A percentile compares a stretch with the other conserved stretches of the same genome.
Conservation (phyloP, 2,329 filamentous ascomycete genomes). For the Fusarium illudens region DNA sequence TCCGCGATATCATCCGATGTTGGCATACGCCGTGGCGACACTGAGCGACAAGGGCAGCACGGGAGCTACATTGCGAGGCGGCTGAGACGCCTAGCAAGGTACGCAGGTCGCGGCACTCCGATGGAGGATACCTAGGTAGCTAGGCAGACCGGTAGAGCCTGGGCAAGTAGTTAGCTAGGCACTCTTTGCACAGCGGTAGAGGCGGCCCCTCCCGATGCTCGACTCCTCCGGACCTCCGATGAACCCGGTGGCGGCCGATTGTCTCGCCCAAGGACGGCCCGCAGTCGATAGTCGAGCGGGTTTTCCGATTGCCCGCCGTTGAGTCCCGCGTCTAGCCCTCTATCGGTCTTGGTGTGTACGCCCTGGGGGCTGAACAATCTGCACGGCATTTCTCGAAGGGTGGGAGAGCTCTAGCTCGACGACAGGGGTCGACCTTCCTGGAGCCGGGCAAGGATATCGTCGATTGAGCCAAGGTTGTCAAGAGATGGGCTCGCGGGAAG, state of each 20-base stretch:
- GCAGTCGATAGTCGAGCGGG: slow-evolving; percentile 9
- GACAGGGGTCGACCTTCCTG: slow-evolving; percentile 8
- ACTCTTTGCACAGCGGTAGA: background rate
- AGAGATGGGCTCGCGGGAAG: slow-evolving; percentile 12
- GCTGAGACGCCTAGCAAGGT: background rate
- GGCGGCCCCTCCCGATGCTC: slow-evolving; percentile 9
- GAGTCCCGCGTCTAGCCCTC: slow-evolving; percentile 11
- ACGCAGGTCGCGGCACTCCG: background rate
- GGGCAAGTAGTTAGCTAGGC: background rate
- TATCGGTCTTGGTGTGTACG: background rate
- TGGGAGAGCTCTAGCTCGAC: slow-evolving; percentile 18
- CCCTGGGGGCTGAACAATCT: background rate
- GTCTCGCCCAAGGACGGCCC: background rate
- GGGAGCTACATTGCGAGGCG: background rate
- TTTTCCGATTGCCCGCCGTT: slow-evolving; percentile 20
- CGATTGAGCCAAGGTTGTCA: slow-evolving; percentile 9
- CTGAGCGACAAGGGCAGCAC: slow-evolving; percentile 21
- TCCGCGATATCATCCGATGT: slow-evolving; percentile 42
- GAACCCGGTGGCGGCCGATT: slow-evolving; percentile 13
- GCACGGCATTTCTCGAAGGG: slow-evolving; percentile 24
- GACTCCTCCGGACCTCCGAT: slow-evolving; percentile 8
- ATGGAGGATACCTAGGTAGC: too few relatives aligned
- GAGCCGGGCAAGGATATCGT: background rate
- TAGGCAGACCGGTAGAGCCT: too few relatives aligned
- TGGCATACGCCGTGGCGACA: slow-evolving; percentile 37